A percentile compares a stretch with the other conserved stretches of the same genome.
phyloP scores from a whole-genome alignment of 441 rosid species.

The Jatropha podagrica region DNA sequence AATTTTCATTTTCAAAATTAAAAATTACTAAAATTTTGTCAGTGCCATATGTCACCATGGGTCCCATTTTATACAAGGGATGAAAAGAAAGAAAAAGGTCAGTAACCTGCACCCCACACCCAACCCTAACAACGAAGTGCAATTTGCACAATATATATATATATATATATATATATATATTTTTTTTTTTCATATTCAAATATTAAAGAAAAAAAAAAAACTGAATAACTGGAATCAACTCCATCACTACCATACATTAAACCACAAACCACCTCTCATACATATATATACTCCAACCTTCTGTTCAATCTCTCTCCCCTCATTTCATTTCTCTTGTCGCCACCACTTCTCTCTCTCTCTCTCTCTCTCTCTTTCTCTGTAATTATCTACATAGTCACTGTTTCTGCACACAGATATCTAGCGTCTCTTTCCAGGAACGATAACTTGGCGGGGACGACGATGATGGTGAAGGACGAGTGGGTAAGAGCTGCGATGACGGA shows the following conservation, averaged over 20 bases:
- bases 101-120: neutral
- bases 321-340: no score
- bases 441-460: slow-evolving; percentile 19
- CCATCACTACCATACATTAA: slow-evolving; percentile 14
- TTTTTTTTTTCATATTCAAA: no score
- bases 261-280: slow-evolving; percentile 4
- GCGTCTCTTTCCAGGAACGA: neutral
- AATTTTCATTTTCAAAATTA: no score
- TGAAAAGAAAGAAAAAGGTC: neutral
- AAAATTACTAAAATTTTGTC: neutral
- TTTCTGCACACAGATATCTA: neutral
- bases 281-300: slow-evolving; percentile 24
- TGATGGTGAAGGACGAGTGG: slow-evolving; percentile 64
- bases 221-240: slow-evolving; percentile 40
- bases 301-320: slow-evolving; percentile 14
- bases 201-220: neutral
- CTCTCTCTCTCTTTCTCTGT: slow-evolving; percentile 2
- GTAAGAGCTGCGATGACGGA: slow-evolving; percentile 72
- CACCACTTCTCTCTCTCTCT: neutral
- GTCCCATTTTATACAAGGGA: neutral
- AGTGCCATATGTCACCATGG: neutral
- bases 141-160: neutral
- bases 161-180: no score
- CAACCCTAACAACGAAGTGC: slow-evolving; percentile 6
- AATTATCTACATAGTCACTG: neutral